Percentiles rank a stretch among this genome's conserved stretches.
These are phyloP conservation scores for Psilocybe subaeruginosa DNA, from an alignment of 768 basidiomycete species.

Conservation along the genomic window DNA sequence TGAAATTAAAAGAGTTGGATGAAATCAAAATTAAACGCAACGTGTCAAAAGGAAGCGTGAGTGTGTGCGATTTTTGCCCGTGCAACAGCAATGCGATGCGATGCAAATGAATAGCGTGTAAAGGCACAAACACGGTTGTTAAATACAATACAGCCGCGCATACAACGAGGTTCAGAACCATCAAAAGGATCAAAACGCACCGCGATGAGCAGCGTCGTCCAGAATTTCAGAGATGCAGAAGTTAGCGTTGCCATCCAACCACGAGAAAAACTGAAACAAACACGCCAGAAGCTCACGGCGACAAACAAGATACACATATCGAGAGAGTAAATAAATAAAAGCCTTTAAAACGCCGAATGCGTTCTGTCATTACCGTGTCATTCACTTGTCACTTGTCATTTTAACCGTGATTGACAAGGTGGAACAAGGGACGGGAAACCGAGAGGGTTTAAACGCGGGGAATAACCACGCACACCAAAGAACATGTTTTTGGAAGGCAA, in stretches of 20 bases:
- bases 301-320: background rate
- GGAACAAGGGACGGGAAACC: slow-evolving; percentile 15
- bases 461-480: background rate
- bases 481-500: slow-evolving; percentile 1
- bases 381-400: slow-evolving; percentile 1
- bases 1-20: background rate
- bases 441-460: slow-evolving; percentile 5
- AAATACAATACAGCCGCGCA: background rate
- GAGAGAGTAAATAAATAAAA: background rate
- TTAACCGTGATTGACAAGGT: slow-evolving; percentile 4
- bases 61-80: background rate
- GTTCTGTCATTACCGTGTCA: background rate
- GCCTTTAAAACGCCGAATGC: background rate
- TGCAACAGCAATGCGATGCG: background rate
- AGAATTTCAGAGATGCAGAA: background rate
- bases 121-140: background rate
- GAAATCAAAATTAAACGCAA: background rate
- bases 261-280: slow-evolving; percentile 1
- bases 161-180: background rate
- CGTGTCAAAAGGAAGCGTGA: background rate
- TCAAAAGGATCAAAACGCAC: background rate
- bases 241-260: slow-evolving; percentile 6
- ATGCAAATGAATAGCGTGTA: background rate
- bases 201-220: background rate
- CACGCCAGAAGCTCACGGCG: background rate